Percentiles rank a stretch among this genome's conserved stretches.
These are phyloP conservation scores for Baorangia bicolor DNA, from an alignment of 768 basidiomycete species.

Conservation along the genomic window DNA sequence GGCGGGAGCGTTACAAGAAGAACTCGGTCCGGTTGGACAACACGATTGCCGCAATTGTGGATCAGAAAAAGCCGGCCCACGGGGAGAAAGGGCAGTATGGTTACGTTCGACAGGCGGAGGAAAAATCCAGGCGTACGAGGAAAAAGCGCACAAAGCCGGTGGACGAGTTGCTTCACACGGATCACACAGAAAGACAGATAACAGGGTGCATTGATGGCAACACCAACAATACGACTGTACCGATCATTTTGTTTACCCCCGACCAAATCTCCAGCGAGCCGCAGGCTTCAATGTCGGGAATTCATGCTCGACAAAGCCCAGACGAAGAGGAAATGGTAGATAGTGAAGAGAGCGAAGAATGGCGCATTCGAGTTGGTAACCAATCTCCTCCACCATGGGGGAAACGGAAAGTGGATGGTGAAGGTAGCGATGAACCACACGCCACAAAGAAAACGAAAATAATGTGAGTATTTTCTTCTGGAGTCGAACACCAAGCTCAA, in stretches of 20 bases:
- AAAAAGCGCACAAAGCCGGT: constrained; percentile 44
- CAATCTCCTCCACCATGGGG: constrained; percentile 68
- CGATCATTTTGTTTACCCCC: constrained; percentile 29
- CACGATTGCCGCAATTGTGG: constrained; percentile 64
- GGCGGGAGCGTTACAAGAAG: constrained; percentile 89
- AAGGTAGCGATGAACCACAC: constrained; percentile 29
- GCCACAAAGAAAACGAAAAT: constrained; percentile 44
- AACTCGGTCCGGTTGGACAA: constrained; percentile 65
- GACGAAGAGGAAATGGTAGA: constrained; percentile 71
- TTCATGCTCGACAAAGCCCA: constrained; percentile 40
- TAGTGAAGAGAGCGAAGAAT: constrained; percentile 53
- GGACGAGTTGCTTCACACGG: constrained; percentile 23
- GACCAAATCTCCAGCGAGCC: constrained; percentile 23
- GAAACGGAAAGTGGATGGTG: constrained; percentile 52
- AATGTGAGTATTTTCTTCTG: constrained; percentile 33
- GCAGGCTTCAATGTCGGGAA: constrained; percentile 26
- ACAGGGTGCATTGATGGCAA: constrained; percentile 10
- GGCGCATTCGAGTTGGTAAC: constrained; percentile 64
- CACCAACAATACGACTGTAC: constrained; percentile 6
- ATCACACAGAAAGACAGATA: constrained; percentile 20
- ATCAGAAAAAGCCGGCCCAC: constrained; percentile 61
- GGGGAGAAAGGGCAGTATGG: constrained; percentile 84
- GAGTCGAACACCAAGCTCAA: not conserved
- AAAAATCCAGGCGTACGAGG: constrained; percentile 57
- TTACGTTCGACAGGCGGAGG: constrained; percentile 73